Conservation (phyloP, 129 eudicot genomes). For the Kitagawia praeruptora region DNA sequence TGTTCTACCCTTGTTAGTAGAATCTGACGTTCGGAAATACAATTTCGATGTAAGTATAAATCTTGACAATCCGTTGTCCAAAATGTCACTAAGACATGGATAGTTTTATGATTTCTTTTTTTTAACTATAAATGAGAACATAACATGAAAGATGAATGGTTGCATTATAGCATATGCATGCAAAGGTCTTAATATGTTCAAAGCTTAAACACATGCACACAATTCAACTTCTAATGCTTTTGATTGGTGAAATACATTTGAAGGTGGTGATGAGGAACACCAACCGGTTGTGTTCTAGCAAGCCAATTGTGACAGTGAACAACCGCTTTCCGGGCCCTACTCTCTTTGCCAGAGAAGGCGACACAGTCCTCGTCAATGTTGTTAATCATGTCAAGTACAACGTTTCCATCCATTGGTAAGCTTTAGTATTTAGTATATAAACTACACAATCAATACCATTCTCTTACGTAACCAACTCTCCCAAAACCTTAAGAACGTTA, state of each 20-base stretch:
- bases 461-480: no score
- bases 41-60: slow-evolving; percentile 52
- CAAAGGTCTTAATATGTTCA: neutral
- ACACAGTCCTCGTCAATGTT: slow-evolving; percentile 57
- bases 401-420: slow-evolving; percentile 78
- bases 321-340: slow-evolving; percentile 77
- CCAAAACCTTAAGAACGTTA: no score
- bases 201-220: neutral
- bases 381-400: slow-evolving; percentile 70
- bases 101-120: neutral
- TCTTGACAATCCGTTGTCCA: neutral
- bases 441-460: neutral
- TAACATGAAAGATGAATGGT: neutral
- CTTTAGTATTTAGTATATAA: neutral
- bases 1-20: slow-evolving; percentile 36
- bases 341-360: slow-evolving; percentile 67
- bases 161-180: neutral
- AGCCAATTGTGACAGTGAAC: slow-evolving; percentile 65
- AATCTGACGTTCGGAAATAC: slow-evolving; percentile 57
- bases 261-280: slow-evolving; percentile 64
- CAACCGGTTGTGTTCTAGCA: slow-evolving; percentile 51
- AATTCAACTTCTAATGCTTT: neutral
- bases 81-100: neutral
- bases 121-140: no score
- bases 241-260: neutral